Conservation (phyloP, 257 asterid species). For the Datura wrightii region DNA sequence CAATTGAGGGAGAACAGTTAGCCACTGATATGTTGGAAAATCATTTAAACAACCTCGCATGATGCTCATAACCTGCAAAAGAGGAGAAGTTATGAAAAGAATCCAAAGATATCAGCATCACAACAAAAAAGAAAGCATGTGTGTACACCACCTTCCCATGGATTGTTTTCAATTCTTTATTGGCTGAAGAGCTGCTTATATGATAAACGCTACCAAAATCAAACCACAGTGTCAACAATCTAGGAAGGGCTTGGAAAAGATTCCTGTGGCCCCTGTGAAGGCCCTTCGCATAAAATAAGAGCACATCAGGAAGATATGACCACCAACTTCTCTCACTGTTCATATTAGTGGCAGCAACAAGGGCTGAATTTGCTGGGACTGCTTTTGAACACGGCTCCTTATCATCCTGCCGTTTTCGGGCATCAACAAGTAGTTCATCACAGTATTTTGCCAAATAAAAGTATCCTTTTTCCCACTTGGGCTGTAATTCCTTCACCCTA, state of each 20-base stretch:
- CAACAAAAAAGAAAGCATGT: background rate
- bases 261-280: conserved; percentile 94
- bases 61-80: conserved; percentile 71
- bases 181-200: conserved; percentile 59
- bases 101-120: conserved; percentile 29
- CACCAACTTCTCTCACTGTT: conserved; percentile 84
- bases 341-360: conserved; percentile 52
- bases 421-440: conserved; percentile 95
- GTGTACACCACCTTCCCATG: conserved; percentile 64
- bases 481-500: conserved; percentile 91
- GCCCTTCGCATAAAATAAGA: conserved; percentile 88
- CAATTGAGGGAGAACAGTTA: conserved; percentile 91
- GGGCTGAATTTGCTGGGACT: conserved; percentile 53
- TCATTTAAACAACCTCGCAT: conserved; percentile 93
- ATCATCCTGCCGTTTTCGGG: conserved; percentile 91
- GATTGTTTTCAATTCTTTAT: conserved; percentile 68
- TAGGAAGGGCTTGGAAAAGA: conserved; percentile 97
- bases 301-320: conserved; percentile 85
- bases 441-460: conserved; percentile 94
- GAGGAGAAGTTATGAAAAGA: conserved; percentile 31
- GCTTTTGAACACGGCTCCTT: conserved; percentile 60
- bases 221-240: conserved; percentile 93
- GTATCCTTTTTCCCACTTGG: conserved; percentile 96
- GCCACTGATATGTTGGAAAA: conserved; percentile 96
- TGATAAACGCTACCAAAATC: conserved; percentile 79